Percentiles rank a stretch among this genome's conserved stretches.
These are phyloP conservation scores for Ogataea haglerorum DNA, from an alignment of 805 yeast species.

Conservation along the genomic window DNA sequence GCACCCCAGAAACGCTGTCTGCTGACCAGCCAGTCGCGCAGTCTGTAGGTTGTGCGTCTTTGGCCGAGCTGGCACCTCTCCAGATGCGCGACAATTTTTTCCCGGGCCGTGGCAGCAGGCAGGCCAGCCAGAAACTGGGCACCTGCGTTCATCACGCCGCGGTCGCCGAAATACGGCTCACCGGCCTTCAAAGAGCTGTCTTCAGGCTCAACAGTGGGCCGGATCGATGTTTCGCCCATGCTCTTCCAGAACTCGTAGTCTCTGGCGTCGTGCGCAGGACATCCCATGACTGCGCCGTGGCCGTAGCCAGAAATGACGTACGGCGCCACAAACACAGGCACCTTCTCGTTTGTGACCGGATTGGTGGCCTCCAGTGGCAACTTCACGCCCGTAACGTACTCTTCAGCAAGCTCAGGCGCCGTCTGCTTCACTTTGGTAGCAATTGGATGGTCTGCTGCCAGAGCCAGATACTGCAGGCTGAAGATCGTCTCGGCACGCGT, in stretches of 20 bases:
- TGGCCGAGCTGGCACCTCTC: constrained; percentile 40
- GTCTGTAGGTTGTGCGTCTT: constrained; percentile 49
- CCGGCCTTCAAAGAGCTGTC: constrained; percentile 11
- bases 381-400: constrained; percentile 57
- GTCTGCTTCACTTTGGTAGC: constrained; percentile 37
- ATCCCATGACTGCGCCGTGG: constrained; percentile 96
- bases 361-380: constrained; percentile 44
- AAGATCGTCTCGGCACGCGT: constrained; percentile 87
- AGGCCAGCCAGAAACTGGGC: constrained; percentile 53
- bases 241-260: constrained; percentile 77
- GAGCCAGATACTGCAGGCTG: constrained; percentile 78
- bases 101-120: constrained; percentile 47
- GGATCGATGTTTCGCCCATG: constrained; percentile 47
- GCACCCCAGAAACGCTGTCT: constrained; percentile 99
- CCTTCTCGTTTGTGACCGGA: constrained; percentile 50
- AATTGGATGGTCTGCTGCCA: constrained; percentile 69
- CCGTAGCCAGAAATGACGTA: constrained; percentile 85
- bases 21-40: constrained; percentile 93
- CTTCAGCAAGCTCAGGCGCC: constrained; percentile 38
- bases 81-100: constrained; percentile 32
- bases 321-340: constrained; percentile 88
- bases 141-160: constrained; percentile 47
- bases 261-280: constrained; percentile 89
- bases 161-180: constrained; percentile 27
- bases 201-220: constrained; percentile 45